Evolutionary conservation across 2,329 filamentous ascomycete genomes (phyloP), one percentile per base, ranked within the genome.

Genomic region (Clarireedia paspali): DNA sequence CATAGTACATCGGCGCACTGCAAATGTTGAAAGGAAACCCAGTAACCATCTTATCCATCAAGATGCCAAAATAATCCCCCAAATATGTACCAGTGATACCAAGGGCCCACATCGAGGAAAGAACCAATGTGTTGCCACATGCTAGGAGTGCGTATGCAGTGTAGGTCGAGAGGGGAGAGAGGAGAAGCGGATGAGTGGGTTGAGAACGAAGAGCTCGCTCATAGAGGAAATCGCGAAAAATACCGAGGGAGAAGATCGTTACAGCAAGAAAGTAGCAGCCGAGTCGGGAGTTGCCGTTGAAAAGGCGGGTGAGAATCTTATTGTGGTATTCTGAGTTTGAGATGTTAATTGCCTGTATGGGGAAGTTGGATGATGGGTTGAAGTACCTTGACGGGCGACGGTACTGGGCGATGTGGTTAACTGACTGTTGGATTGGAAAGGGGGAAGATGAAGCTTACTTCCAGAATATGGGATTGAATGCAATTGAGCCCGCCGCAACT

Each of bases 391-490:
- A 67, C 91, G 86, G 59, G 91, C 91, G 64, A 90, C 84, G 67
- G 91, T 88, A 72, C 89, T 95, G 56, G 10, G 39, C n/a, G 51
- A 10, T 15, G 20, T 17, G 20, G 38, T 62, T 55, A 62, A 56
- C 47, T 30, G 36, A 14, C 9, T 34, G 12, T 5, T 6, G 23
- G 12, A 36, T 7, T 20, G 51, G 42, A 47, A 17, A 14, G 38
- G 47, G 38, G 40, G 45, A 40, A 46, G 61, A 58, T 50, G 46
- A 59, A 53, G 80, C 89, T 78, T 80, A 96, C 91, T 99, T 99
- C 94, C 94, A 99, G 74, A 96, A 97, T n/a, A 94, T 86, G 23
- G 94, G 94, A 74, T 99, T 99, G 75, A 99, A 97, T 49, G 86
- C 80, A 73, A 99, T 95, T 53, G 88, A 82, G 55, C 78, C 79